Percentiles rank a stretch among this genome's conserved stretches.
Conservation (phyloP, 2,329 filamentous ascomycete species). For the Plenodomus biglobosus region DNA sequence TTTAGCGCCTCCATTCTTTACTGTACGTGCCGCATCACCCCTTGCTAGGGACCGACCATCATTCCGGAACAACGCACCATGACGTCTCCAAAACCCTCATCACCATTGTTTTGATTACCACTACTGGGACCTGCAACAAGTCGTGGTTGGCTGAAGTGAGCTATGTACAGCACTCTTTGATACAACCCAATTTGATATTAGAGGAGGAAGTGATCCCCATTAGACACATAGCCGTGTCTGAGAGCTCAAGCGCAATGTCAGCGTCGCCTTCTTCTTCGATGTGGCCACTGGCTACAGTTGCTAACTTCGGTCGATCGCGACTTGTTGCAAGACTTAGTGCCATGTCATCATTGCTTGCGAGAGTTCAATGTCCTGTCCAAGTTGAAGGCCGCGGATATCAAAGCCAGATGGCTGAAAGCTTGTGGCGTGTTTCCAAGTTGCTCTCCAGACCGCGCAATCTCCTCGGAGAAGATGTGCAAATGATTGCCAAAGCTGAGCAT, state of each 20-base stretch:
- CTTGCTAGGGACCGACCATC: conserved; percentile 10
- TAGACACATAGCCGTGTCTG: too few species aligned
- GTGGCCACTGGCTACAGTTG: too few species aligned
- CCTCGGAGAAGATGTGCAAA: conserved; percentile 75
- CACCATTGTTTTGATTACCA: conserved; percentile 4
- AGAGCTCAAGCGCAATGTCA: too few species aligned
- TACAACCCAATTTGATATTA: too few species aligned
- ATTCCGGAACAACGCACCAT: conserved; percentile 12
- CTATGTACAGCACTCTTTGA: too few species aligned
- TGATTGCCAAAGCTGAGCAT: conserved; percentile 77
- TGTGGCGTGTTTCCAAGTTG: conserved; percentile 79
- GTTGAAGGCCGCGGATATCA: conserved; percentile 78
- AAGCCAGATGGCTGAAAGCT: conserved; percentile 74
- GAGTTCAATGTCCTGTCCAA: conserved; percentile 55
- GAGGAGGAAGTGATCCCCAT: too few species aligned
- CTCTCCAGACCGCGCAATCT: conserved; percentile 73
- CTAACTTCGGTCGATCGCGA: too few species aligned
- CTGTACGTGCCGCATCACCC: conserved; percentile 1
- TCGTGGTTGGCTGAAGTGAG: too few species aligned
- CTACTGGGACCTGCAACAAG: too few species aligned
- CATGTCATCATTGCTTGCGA: conserved; percentile 4
- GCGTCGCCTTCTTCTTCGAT: too few species aligned
- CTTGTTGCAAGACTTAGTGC: too few species aligned
- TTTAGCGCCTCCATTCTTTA: conserved; percentile 10
- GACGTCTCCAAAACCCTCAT: conserved; percentile 12